phyloP scores from a whole-genome alignment of 495 filamentous ascomycete species.

The Sabuloglossum arenarium region DNA sequence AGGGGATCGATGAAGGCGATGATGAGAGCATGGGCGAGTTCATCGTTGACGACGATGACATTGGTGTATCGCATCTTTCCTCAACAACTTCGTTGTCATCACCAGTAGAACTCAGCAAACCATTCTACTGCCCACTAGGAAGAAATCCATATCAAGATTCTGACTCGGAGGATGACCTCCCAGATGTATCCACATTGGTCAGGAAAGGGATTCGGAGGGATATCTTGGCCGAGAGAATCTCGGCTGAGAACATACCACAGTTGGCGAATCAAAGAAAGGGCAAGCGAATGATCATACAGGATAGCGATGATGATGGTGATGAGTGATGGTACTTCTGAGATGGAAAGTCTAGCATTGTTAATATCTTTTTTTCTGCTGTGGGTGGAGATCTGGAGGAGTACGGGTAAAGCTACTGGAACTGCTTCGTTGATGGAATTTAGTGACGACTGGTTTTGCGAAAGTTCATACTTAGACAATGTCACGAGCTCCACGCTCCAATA shows the following conservation, averaged over 20 bases:
- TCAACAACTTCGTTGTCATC: constrained; percentile 2
- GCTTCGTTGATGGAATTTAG: too few species aligned
- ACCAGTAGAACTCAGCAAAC: neutral
- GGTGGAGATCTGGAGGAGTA: neutral
- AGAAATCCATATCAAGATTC: neutral
- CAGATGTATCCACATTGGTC: constrained; percentile 12
- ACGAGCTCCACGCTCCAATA: neutral
- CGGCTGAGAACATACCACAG: neutral
- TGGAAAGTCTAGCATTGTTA: neutral
- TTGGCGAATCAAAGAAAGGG: neutral
- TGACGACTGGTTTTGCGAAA: too few species aligned
- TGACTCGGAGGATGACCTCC: constrained; percentile 14
- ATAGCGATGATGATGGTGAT: constrained; percentile 3
- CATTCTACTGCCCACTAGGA: constrained; percentile 1
- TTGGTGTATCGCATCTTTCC: constrained; percentile 2
- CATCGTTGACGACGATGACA: constrained; percentile 5
- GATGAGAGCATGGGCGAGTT: constrained; percentile 6
- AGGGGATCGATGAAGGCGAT: neutral
- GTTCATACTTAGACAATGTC: too few species aligned
- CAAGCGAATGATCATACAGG: neutral
- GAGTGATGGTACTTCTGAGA: neutral
- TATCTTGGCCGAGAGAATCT: neutral
- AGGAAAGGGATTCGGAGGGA: neutral
- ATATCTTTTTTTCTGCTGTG: neutral
- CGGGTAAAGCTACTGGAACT: neutral